Percentiles rank a stretch among this genome's conserved stretches.
phyloP scores from a whole-genome alignment of 306 rosid genomes.

The Betula pendula region DNA sequence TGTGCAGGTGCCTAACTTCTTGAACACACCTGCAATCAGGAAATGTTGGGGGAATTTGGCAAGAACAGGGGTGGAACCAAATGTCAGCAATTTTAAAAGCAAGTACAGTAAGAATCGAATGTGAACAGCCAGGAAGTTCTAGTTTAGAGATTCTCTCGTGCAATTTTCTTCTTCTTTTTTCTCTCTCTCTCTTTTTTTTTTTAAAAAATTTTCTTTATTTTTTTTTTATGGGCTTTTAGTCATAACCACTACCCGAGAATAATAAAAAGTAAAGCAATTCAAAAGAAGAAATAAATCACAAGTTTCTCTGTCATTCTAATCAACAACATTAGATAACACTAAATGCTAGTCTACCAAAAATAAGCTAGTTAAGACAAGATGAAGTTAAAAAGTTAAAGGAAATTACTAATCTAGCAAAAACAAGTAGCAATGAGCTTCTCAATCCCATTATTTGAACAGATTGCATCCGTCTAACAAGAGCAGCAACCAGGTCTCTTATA shows the following conservation, averaged over 20 bases:
- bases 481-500: conserved; percentile 75
- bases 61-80: background rate
- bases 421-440: conserved; percentile 81
- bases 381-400: conserved; percentile 16
- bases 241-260: background rate
- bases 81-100: background rate
- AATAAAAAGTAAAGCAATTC: background rate
- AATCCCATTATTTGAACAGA: conserved; percentile 70
- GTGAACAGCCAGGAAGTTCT: background rate
- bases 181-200: background rate
- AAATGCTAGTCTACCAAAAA: background rate
- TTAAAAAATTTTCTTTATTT: no score
- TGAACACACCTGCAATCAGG: conserved; percentile 21
- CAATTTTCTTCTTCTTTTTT: background rate
- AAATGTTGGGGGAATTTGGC: conserved; percentile 5
- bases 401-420: conserved; percentile 87
- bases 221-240: background rate
- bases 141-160: background rate
- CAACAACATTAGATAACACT: conserved; percentile 5
- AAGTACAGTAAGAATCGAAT: background rate
- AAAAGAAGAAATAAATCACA: background rate
- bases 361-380: background rate
- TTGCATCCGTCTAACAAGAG: conserved; percentile 86
- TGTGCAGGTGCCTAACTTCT: background rate
- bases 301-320: conserved; percentile 11